A percentile compares a stretch with the other conserved stretches of the same genome.
These are phyloP conservation scores for Globisporangium okanoganense DNA, from an alignment of 352 stramenopile genomes.

Conservation along the genomic window DNA sequence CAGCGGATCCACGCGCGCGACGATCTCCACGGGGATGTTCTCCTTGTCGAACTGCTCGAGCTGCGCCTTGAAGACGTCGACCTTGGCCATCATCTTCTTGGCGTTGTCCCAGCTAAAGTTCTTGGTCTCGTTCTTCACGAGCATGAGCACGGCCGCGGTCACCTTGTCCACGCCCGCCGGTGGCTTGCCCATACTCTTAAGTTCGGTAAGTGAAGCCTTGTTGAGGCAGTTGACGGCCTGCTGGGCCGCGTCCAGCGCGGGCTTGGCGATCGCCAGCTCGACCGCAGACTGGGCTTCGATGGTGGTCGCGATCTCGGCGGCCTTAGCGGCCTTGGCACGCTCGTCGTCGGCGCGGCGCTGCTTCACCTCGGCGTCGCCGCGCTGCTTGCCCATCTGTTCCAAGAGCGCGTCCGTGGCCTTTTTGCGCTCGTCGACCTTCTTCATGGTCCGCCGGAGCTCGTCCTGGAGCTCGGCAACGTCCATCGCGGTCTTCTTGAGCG, in stretches of 20 bases:
- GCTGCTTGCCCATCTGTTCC: slow-evolving; percentile 88
- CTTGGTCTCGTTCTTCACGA: slow-evolving; percentile 92
- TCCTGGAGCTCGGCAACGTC: slow-evolving; percentile 79
- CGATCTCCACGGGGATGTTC: slow-evolving; percentile 87
- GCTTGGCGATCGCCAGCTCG: slow-evolving; percentile 78
- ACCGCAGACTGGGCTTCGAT: slow-evolving; percentile 70
- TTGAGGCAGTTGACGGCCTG: slow-evolving; percentile 89
- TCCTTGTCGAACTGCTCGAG: slow-evolving; percentile 91
- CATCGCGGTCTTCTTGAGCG: slow-evolving; percentile 75
- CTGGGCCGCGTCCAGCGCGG: slow-evolving; percentile 75
- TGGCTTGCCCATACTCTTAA: slow-evolving; percentile 88
- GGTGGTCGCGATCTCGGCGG: slow-evolving; percentile 54
- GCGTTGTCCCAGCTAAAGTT: slow-evolving; percentile 94
- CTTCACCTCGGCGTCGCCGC: slow-evolving; percentile 86
- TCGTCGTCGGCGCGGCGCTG: slow-evolving; percentile 80
- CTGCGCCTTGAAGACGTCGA: slow-evolving; percentile 90
- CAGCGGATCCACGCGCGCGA: slow-evolving; percentile 75
- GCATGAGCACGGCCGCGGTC: slow-evolving; percentile 87
- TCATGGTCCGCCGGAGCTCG: slow-evolving; percentile 87
- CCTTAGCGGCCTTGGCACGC: slow-evolving; percentile 62
- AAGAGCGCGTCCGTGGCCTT: slow-evolving; percentile 81
- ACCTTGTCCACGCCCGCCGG: slow-evolving; percentile 88
- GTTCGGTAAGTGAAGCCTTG: slow-evolving; percentile 84
- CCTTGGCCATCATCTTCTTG: slow-evolving; percentile 96
- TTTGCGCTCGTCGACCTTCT: slow-evolving; percentile 90